Conservation (phyloP, 2,329 filamentous ascomycete species). For the Fusarium sp. region DNA sequence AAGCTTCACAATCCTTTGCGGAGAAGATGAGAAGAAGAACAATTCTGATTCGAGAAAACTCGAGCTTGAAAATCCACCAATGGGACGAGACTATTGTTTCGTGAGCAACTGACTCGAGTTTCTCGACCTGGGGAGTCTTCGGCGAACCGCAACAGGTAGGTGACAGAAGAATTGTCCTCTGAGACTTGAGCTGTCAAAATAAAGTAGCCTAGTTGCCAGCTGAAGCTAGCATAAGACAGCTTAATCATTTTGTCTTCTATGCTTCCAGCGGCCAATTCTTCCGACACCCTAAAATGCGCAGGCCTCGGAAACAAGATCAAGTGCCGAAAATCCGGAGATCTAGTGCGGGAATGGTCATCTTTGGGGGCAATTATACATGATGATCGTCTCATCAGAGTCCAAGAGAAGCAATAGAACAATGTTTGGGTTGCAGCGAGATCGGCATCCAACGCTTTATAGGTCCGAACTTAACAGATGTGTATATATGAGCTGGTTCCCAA, state of each 20-base stretch:
- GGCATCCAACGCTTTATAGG: background rate
- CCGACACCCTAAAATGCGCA: background rate
- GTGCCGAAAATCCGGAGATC: background rate
- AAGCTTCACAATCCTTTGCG: background rate
- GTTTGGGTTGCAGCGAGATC: slow-evolving; percentile 2
- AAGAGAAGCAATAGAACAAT: background rate
- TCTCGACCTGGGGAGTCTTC: background rate
- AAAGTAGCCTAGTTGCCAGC: too few species aligned
- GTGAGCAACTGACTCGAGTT: background rate
- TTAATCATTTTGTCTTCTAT: too few species aligned
- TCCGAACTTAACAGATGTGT: background rate
- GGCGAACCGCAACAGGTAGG: background rate
- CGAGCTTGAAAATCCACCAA: background rate
- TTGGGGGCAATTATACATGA: background rate
- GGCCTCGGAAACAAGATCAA: slow-evolving; percentile 17
- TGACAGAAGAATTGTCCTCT: too few species aligned
- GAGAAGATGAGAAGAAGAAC: background rate
- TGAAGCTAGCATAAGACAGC: too few species aligned
- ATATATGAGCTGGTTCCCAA: background rate
- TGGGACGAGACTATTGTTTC: background rate
- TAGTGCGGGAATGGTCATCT: background rate
- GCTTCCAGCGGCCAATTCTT: background rate
- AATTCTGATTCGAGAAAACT: background rate
- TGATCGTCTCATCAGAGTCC: background rate
- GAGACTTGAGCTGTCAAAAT: too few species aligned